Conservation (phyloP, 192 early-diverging fungal species). For the Coemansia erecta region DNA sequence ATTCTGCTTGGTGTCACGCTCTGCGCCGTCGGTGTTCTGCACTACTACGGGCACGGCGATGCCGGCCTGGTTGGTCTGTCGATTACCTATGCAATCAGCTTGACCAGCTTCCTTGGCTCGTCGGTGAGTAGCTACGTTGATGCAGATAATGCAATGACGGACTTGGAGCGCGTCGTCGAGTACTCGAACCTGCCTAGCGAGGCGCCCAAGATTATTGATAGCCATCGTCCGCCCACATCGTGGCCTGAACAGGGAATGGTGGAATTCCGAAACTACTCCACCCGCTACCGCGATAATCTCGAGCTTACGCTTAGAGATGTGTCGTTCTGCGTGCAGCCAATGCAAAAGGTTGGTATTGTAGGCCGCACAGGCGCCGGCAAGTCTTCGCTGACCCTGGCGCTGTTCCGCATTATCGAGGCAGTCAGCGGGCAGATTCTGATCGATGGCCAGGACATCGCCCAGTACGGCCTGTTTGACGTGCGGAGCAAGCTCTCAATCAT, state of each 20-base stretch:
- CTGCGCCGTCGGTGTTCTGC: constrained; percentile 70
- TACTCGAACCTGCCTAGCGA: background rate
- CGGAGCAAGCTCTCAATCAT: constrained; percentile 3
- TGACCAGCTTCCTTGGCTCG: background rate
- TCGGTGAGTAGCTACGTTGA: constrained; percentile 2
- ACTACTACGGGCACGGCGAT: constrained; percentile 47
- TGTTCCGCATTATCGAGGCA: background rate
- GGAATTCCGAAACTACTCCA: background rate
- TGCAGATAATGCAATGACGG: constrained; percentile 1
- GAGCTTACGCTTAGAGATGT: background rate
- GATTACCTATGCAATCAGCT: constrained; percentile 65
- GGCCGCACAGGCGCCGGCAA: background rate
- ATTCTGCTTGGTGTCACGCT: constrained; percentile 75
- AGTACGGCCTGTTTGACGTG: constrained; percentile 1
- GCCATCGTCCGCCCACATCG: background rate
- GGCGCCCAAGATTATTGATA: background rate
- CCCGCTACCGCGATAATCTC: background rate
- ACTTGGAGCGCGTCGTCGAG: background rate
- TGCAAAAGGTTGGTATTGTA: background rate
- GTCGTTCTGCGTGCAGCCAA: constrained; percentile 2
- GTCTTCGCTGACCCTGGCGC: background rate
- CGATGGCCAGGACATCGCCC: background rate
- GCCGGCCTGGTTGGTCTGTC: constrained; percentile 75
- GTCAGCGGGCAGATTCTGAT: background rate
- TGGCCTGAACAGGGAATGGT: constrained; percentile 1